Conservation (phyloP, 2,329 filamentous ascomycete genomes). For the Ploettnerulaceae sp. region DNA sequence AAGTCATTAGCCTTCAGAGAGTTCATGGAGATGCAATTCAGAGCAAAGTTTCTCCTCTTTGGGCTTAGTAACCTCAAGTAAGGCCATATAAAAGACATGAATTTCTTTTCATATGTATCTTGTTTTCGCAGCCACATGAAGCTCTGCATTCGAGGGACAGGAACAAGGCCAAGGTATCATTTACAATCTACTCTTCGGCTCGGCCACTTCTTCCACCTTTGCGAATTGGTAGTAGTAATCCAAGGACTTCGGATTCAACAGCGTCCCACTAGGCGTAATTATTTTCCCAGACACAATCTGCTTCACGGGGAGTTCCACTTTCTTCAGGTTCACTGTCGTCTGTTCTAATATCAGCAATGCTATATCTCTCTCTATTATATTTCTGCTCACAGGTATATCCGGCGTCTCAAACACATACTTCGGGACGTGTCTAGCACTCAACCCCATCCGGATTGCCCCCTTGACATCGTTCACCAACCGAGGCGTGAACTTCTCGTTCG, state of each 20-base stretch:
- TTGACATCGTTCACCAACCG: conserved; percentile 55
- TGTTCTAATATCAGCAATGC: conserved; percentile 33
- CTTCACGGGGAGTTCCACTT: conserved; percentile 80
- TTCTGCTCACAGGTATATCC: conserved; percentile 66
- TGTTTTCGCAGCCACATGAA: too few relatives aligned
- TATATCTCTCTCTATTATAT: not conserved
- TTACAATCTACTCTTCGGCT: conserved; percentile 46
- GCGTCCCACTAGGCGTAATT: conserved; percentile 70
- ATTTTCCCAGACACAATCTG: conserved; percentile 72
- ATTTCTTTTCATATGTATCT: too few relatives aligned
- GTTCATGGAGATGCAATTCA: too few relatives aligned
- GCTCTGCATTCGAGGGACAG: too few relatives aligned
- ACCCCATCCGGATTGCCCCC: conserved; percentile 57
- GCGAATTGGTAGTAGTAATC: conserved; percentile 78
- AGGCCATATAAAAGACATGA: too few relatives aligned
- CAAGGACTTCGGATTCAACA: conserved; percentile 71
- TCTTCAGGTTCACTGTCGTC: conserved; percentile 80
- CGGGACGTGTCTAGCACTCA: conserved; percentile 72
- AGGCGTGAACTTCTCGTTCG: conserved; percentile 50
- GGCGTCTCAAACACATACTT: conserved; percentile 74
- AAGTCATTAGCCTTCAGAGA: too few relatives aligned
- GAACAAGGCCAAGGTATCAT: not conserved
- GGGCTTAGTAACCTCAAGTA: too few relatives aligned
- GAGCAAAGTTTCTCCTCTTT: too few relatives aligned
- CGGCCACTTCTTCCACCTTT: conserved; percentile 57